Evolutionary conservation across 208 protist genomes (phyloP), one percentile per base, ranked within the genome.

Genomic region (Leishmania martiniquensis): DNA sequence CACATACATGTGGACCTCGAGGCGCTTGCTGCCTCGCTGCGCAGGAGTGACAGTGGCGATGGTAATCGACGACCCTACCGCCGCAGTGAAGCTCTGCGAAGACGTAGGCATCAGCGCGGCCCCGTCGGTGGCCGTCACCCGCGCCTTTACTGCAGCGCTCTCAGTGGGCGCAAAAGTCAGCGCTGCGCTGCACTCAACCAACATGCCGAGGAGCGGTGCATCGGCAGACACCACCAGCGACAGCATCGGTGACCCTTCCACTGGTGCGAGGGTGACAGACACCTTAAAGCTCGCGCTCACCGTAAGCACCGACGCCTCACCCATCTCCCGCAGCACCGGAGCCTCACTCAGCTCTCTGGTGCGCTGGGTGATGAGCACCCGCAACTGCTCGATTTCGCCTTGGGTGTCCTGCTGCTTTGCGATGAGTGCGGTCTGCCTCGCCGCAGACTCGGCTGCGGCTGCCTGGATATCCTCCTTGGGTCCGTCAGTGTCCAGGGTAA

Each of bases 231-330:
- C 82, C 17, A 84, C 75, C 22, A 95, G 75, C 20, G 87, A 85
- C 17, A 97, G 74, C 84, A 87, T 85, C 29, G 93, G 84, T 15
- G 68, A 86, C 37, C 80, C 81, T 6, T 85, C 84, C 20, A 91
- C 76, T 12, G 91, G 88, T 1, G 77, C 83, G 34, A 97, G 85
- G 34, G 77, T 78, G 15, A 93, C 77, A 17, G 83, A 84, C 32
- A 87, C 67, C 6, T 83, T 91, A 67, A 97, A 95, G 65, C 86
- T 91, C 34, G 90, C 88, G 29, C 89, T 89, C 15, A 96, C 82
- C 42, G 90, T 90, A 34, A 89, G 66, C 42, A 91, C 60, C 10
- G 85, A 76, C 4, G 80, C 77, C 45, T 73, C 57, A 68, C 55
- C 59, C 59, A 76, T 71, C n/a, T 70, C 52, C 0, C 66, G 67